Percentiles rank a stretch among this genome's conserved stretches.
Conservation (phyloP, 2,329 filamentous ascomycete genomes). For the Fusarium ambrosium region DNA sequence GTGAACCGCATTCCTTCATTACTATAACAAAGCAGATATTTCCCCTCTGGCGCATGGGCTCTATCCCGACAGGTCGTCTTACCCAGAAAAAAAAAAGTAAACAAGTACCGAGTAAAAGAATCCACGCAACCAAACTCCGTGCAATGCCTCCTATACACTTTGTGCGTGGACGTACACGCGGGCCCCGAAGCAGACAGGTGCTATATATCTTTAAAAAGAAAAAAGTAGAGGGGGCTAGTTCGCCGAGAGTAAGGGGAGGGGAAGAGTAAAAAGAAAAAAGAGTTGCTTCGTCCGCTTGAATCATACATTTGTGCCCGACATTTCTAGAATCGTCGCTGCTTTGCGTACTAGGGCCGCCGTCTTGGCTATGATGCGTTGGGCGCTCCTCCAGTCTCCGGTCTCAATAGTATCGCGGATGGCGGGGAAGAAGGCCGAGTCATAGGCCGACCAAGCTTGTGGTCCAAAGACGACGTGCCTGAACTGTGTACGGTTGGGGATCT, state of each 20-base stretch:
- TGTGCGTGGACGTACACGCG: slow-evolving; percentile 37
- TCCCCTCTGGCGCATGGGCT: slow-evolving; percentile 20
- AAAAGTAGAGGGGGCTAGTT: slow-evolving; percentile 28
- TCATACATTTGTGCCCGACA: slow-evolving; percentile 37
- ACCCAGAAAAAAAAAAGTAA: slow-evolving; percentile 31
- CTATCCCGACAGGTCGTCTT: slow-evolving; percentile 30
- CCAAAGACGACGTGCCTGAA: slow-evolving; percentile 95
- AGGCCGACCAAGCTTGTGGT: slow-evolving; percentile 78
- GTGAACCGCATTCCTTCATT: slow-evolving; percentile 39
- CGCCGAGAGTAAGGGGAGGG: slow-evolving; percentile 26
- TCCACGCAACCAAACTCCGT: slow-evolving; percentile 50
- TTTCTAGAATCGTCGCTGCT: slow-evolving; percentile 63
- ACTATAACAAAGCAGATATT: slow-evolving; percentile 36
- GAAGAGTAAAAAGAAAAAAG: slow-evolving; percentile 18
- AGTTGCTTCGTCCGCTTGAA: slow-evolving; percentile 28
- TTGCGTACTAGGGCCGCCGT: slow-evolving; percentile 75
- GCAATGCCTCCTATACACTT: slow-evolving; percentile 52
- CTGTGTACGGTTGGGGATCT: slow-evolving; percentile 89
- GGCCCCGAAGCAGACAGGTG: slow-evolving; percentile 25
- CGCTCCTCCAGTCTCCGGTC: slow-evolving; percentile 76
- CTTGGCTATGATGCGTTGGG: slow-evolving; percentile 77
- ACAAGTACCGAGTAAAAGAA: slow-evolving; percentile 25
- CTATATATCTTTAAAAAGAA: slow-evolving; percentile 40
- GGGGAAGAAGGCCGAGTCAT: slow-evolving; percentile 64
- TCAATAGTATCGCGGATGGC: slow-evolving; percentile 87